Conservation (phyloP, 2,329 filamentous ascomycete genomes). For the Fusarium brachygibbosum region DNA sequence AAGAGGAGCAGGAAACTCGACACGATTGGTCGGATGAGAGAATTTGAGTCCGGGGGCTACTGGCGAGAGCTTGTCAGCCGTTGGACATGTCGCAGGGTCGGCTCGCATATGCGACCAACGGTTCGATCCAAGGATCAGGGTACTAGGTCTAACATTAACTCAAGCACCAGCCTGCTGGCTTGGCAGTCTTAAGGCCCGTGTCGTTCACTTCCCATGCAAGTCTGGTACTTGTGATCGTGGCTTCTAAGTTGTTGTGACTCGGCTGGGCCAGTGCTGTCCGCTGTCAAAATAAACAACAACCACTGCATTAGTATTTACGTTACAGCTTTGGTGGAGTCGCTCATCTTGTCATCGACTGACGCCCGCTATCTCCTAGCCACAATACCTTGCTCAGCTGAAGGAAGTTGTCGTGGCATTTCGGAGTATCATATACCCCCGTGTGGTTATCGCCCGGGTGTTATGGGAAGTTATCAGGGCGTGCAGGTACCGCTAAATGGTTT, state of each 20-base stretch:
- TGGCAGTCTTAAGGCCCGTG: background rate
- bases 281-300: background rate
- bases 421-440: background rate
- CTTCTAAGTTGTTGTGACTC: background rate
- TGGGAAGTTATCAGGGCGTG: background rate
- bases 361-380: too few species aligned
- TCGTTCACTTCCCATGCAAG: too few species aligned
- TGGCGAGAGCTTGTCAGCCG: background rate
- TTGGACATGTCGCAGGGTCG: background rate
- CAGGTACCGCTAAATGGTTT: background rate
- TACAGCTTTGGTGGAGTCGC: background rate
- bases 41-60: background rate
- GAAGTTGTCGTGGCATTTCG: too few species aligned
- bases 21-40: slow-evolving; percentile 24
- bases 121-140: background rate
- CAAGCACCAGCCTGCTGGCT: background rate
- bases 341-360: too few species aligned
- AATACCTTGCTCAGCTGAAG: too few species aligned
- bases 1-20: slow-evolving; percentile 29
- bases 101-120: background rate
- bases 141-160: background rate
- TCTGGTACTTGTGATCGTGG: background rate
- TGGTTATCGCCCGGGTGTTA: background rate
- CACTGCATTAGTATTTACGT: background rate
- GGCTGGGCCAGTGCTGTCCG: background rate